Percentiles rank a stretch among this genome's conserved stretches.
Conservation (phyloP, 73 alveolate species). For the Symbiodinium natans region DNA sequence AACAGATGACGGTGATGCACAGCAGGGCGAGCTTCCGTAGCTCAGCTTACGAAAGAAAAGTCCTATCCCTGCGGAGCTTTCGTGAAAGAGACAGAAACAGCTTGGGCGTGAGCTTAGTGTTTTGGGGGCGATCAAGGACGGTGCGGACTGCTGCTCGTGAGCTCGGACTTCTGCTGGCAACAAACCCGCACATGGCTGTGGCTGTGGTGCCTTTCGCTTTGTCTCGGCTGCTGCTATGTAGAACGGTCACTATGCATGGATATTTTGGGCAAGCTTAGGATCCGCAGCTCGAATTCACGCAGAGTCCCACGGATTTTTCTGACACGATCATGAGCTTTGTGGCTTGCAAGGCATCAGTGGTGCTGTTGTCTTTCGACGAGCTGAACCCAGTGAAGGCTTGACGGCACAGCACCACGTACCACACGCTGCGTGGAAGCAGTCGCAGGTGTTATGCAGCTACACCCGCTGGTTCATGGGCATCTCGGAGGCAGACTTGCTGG, state of each 20-base stretch:
- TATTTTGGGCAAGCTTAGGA: no score
- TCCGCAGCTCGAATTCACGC: no score
- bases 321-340: no score
- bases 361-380: conserved; percentile 59
- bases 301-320: no score
- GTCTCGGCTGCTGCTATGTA: no score
- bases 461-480: conserved; percentile 38
- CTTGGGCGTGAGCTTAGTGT: no score
- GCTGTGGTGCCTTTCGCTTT: no score
- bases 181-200: neutral
- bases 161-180: conserved; percentile 32
- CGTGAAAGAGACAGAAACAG: no score
- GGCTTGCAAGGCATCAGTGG: conserved; percentile 11
- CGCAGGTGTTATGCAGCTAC: conserved; percentile 80
- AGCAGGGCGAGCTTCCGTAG: conserved; percentile 84
- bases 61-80: no score
- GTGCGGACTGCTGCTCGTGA: conserved; percentile 90
- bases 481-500: conserved; percentile 13
- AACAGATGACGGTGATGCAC: conserved; percentile 85
- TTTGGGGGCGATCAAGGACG: conserved; percentile 30
- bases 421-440: neutral
- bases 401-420: neutral
- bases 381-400: conserved; percentile 74
- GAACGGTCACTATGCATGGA: no score
- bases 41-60: neutral